Base-by-base conservation (phyloP, 2,329 filamentous ascomycete genomes). In the Neodidymelliopsis sp. region DNA sequence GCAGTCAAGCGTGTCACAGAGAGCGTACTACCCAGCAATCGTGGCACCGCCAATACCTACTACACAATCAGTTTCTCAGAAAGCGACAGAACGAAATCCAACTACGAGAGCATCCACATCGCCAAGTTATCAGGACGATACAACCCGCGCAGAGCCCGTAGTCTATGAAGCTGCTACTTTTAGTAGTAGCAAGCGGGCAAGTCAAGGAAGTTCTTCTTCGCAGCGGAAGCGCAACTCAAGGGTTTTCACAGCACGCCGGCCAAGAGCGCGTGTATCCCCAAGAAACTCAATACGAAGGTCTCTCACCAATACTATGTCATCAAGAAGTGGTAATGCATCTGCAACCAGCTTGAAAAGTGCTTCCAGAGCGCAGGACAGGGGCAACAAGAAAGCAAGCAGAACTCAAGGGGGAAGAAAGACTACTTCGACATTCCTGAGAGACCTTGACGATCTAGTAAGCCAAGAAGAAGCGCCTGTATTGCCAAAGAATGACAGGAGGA, bases 361-460 rank as follows among this genome's bases (percentile, higher is more conserved):
- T 20, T 6, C 28, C 4, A 7, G n/a, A 2, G 8, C 15, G 9
- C 41, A 31, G 10, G 5, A n/a, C n/a, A n/a, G 5, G 12, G 11
- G 13, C 6, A 24, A 12, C 2, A 25, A 11, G 0, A 31, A 30
- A 6, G 12, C n/a, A 6, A 7, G 10, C 13, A 22, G 31, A n/a
- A 28, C 23, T 1, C 30, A 35, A 8, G 23, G n/a, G 5, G 39
- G 33, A 1, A 57, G 54, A 5, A 63, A 60, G 22, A 69, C 60
- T 4, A 67, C 53, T 6, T 71, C 66, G 4, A 54, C 49, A n/a
- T 30, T 67, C 6, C 59, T 60, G 23, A 59, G 57, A 9, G 65
- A 70, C 28, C 56, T 71, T n/a, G 66, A 67, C 29, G 57, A 66
- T 10, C 37, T 69, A 4, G 53, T 70, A 4, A 57, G 53, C 29